Conservation (phyloP, 2,329 filamentous ascomycete species). For the Orbilia quercus region DNA sequence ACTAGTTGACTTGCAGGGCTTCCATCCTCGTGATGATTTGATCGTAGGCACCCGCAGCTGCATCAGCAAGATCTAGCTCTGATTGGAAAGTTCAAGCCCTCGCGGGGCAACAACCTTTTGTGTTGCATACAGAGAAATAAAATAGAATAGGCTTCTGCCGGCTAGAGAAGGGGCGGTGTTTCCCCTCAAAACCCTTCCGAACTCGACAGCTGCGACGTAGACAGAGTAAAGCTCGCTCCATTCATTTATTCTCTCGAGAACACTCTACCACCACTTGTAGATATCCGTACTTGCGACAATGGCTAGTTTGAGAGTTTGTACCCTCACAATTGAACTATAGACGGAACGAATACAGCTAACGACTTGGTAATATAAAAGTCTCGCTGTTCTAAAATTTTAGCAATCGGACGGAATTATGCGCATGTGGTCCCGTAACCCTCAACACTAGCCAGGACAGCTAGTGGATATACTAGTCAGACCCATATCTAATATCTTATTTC, state of each 20-base stretch:
- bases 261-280: not conserved
- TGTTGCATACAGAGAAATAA: slow-evolving; percentile 17
- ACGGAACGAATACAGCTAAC: slow-evolving; percentile 4
- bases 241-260: no score
- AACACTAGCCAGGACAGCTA: not conserved
- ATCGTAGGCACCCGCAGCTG: not conserved
- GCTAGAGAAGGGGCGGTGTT: slow-evolving; percentile 28
- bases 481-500: slow-evolving; percentile 4
- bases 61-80: slow-evolving; percentile 10
- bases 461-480: slow-evolving; percentile 13
- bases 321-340: not conserved
- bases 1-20: not conserved
- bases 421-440: slow-evolving; percentile 19
- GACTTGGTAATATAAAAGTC: slow-evolving; percentile 10
- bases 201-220: no score
- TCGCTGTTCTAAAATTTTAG: slow-evolving; percentile 53
- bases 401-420: slow-evolving; percentile 55
- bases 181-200: slow-evolving; percentile 22
- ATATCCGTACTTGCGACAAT: slow-evolving; percentile 16
- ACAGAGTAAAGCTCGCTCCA: no score
- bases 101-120: slow-evolving; percentile 20
- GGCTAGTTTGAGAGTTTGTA: slow-evolving; percentile 45
- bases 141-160: slow-evolving; percentile 12
- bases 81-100: slow-evolving; percentile 32
- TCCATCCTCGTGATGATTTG: not conserved